Base-by-base conservation (phyloP, 305 asterid genomes). In the Salvia sclarea region DNA sequence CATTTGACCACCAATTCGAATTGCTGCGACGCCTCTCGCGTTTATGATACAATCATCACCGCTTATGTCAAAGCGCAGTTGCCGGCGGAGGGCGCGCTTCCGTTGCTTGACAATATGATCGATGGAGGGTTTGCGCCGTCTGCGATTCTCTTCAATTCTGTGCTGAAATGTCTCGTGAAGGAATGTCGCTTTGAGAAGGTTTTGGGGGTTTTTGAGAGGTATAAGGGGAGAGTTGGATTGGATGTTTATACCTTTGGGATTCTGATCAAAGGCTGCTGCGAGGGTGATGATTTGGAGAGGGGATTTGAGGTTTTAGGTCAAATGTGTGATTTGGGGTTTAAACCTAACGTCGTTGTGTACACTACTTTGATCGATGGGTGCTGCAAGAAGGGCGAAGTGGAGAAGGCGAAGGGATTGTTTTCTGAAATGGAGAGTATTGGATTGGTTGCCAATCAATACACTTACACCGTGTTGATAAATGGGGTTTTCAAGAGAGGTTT, bases 301-400 rank as follows among this genome's bases (percentile, higher is more conserved):
- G 90, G 80, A 47, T 85, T 89, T 76, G 77, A 66, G 44, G 78
- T 77, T 57, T 55, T 85, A 75, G 62, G 54, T 31, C 66, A 62
- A 50, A 73, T 87, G 85, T 66, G 74, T 49, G 21, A 60, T 20
- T 58, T 68, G 78, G 95, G 92, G 33, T 75, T 76, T 57, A 20
- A 52, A 5, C 90, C 87, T 4, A 89, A 85, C 53, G 88, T 87
- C 58, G 90, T 89, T 8, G 79, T 87, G 41, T 85, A 79, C 66
- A 87, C 95, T 41, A 89, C 85, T 5, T 68, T 87, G 77, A 89
- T 89, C 3, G 86, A 83, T 73, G 96, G 88, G 20, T 89, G 90
- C 64, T 85, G 79, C 79, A 83, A 76, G 77, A 71, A 68, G 67
- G 88, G 85, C 13, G 84, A 85, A 45, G 76, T 79, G 33, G 84